phyloP scores from a whole-genome alignment of 768 basidiomycete species.

The Lentinula edodes region DNA sequence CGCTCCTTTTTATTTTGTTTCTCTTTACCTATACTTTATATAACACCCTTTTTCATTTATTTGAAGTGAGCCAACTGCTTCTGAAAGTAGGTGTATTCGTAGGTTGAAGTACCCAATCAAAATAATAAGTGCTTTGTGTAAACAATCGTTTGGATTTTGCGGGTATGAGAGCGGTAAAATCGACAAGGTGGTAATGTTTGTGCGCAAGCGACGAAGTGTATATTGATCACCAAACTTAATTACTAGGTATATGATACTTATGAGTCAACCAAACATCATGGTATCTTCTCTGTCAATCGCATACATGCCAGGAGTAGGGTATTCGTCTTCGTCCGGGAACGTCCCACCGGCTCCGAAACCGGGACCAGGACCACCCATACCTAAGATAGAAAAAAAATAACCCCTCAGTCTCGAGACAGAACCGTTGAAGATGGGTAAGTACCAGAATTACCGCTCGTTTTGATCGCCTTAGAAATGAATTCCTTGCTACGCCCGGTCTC shows the following conservation, averaged over 20 bases:
- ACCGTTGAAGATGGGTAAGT: neutral
- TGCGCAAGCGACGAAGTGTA: too few species aligned
- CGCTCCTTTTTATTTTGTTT: slow-evolving; percentile 2
- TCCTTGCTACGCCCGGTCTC: slow-evolving; percentile 63
- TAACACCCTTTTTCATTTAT: neutral
- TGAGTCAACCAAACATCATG: neutral
- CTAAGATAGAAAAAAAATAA: neutral
- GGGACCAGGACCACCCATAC: neutral
- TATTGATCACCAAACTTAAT: too few species aligned
- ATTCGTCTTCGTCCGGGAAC: slow-evolving; percentile 2
- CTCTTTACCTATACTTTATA: neutral
- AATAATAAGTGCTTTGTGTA: neutral
- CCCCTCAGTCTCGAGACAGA: neutral
- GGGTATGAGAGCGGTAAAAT: too few species aligned
- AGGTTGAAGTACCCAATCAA: neutral
- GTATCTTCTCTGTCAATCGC: neutral
- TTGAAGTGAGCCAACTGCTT: too few species aligned
- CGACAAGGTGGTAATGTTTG: too few species aligned
- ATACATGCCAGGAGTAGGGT: neutral
- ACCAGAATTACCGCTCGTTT: neutral
- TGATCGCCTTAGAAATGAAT: slow-evolving; percentile 56
- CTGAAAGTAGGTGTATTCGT: too few species aligned
- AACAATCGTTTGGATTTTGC: too few species aligned
- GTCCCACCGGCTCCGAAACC: neutral
- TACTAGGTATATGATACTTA: neutral